These are phyloP conservation scores for Pulveroboletus ravenelii DNA, from an alignment of 768 basidiomycete species.

Conservation along the genomic window DNA sequence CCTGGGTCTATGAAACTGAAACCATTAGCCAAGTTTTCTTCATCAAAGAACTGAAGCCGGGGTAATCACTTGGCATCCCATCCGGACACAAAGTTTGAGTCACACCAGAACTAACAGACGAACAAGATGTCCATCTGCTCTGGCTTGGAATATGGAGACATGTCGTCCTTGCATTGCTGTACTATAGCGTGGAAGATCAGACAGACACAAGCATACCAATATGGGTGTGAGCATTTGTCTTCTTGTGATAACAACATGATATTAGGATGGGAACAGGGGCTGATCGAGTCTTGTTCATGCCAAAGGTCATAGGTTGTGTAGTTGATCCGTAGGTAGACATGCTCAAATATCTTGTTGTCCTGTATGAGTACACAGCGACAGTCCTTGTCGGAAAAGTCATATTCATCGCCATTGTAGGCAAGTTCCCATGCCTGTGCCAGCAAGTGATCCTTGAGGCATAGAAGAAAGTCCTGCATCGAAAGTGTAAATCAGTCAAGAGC, in stretches of 20 bases:
- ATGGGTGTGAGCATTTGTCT: slow-evolving; percentile 29
- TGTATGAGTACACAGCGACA: no score
- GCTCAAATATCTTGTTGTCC: no score
- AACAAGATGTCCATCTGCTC: slow-evolving; percentile 39
- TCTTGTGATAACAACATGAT: slow-evolving; percentile 33
- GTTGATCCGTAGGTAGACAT: no score
- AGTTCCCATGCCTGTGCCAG: no score
- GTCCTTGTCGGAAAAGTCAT: no score
- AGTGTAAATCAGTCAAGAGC: no score
- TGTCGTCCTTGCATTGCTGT: background rate
- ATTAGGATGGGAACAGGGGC: slow-evolving; percentile 28
- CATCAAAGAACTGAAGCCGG: slow-evolving; percentile 35
- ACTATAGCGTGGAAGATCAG: slow-evolving; percentile 12
- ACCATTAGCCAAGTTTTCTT: slow-evolving; percentile 18
- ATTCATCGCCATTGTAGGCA: no score
- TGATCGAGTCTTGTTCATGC: slow-evolving; percentile 35
- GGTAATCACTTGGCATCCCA: slow-evolving; percentile 27
- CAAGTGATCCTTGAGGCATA: no score
- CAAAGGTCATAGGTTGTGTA: slow-evolving; percentile 29
- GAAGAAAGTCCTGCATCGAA: no score
- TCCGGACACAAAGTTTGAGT: slow-evolving; percentile 22
- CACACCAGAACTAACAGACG: slow-evolving; percentile 36
- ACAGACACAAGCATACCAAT: no score
- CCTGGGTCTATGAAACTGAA: slow-evolving; percentile 47
- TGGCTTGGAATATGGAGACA: background rate